phyloP scores from a whole-genome alignment of 306 rosid species.

The Quercus alba region DNA sequence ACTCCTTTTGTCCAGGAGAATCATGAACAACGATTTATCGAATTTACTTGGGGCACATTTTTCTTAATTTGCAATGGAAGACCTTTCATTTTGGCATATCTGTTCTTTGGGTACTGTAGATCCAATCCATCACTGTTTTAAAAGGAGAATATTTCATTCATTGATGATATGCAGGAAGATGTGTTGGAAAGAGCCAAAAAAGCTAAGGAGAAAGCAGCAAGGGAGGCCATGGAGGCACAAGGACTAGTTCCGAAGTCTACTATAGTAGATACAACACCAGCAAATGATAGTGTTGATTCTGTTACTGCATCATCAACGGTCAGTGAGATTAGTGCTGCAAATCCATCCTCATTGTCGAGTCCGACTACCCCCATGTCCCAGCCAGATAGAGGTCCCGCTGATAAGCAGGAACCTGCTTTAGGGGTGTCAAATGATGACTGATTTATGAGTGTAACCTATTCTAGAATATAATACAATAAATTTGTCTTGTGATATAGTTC shows the following conservation, averaged over 20 bases:
- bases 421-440: slow-evolving; percentile 25
- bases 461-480: too few species aligned
- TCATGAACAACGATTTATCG: too few species aligned
- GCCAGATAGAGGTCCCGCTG: neutral
- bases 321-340: slow-evolving; percentile 13
- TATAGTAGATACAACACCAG: slow-evolving; percentile 5
- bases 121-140: neutral
- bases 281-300: slow-evolving; percentile 14
- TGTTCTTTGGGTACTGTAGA: neutral
- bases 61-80: too few species aligned
- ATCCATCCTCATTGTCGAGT: slow-evolving; percentile 16
- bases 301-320: slow-evolving; percentile 20
- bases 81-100: neutral
- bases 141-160: slow-evolving; percentile 5
- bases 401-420: slow-evolving; percentile 12
- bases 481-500: too few species aligned
- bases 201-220: slow-evolving; percentile 85
- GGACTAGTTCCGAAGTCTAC: slow-evolving; percentile 37
- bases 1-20: too few species aligned
- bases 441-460: neutral
- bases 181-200: slow-evolving; percentile 78
- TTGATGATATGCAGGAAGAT: slow-evolving; percentile 55
- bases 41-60: too few species aligned
- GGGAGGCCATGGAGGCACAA: slow-evolving; percentile 59
- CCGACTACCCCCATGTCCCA: slow-evolving; percentile 16